Conservation (phyloP, 202 grass and related monocot species). For the Bolboschoenoplectus hybrid region DNA sequence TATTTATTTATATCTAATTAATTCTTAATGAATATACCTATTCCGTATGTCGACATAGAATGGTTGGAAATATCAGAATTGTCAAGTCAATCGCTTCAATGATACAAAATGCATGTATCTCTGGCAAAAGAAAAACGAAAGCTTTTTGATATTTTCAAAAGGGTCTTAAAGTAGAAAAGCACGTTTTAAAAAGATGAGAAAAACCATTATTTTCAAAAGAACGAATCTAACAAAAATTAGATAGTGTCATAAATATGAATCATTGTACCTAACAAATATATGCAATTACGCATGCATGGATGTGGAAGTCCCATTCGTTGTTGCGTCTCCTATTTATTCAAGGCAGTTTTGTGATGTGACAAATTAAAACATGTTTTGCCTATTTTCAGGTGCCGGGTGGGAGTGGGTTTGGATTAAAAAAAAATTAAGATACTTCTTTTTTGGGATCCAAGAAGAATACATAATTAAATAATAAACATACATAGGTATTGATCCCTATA, state of each 20-base stretch:
- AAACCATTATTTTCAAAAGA: slow-evolving; percentile 20
- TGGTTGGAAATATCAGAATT: neutral
- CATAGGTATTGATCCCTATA: too few species aligned
- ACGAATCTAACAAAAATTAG: slow-evolving; percentile 14
- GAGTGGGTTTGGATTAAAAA: neutral
- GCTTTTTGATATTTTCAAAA: slow-evolving; percentile 30
- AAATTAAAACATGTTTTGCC: neutral
- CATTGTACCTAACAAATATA: slow-evolving; percentile 6
- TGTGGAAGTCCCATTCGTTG: slow-evolving; percentile 31
- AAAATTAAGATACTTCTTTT: too few species aligned
- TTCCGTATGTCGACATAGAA: too few species aligned
- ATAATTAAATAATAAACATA: too few species aligned
- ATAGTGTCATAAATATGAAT: neutral
- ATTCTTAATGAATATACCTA: neutral
- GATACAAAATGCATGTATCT: slow-evolving; percentile 26
- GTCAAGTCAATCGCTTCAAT: slow-evolving; percentile 17
- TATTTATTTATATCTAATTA: neutral
- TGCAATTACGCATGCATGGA: neutral
- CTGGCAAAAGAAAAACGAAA: slow-evolving; percentile 23
- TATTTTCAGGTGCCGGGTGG: neutral
- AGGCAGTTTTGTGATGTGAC: slow-evolving; percentile 26
- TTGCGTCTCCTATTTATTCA: slow-evolving; percentile 32
- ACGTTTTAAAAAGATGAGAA: slow-evolving; percentile 9
- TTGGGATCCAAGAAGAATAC: too few species aligned
- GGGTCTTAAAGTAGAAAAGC: slow-evolving; percentile 30